Evolutionary conservation across 129 eudicot genomes (phyloP).

Genomic region (Silybum marianum): DNA sequence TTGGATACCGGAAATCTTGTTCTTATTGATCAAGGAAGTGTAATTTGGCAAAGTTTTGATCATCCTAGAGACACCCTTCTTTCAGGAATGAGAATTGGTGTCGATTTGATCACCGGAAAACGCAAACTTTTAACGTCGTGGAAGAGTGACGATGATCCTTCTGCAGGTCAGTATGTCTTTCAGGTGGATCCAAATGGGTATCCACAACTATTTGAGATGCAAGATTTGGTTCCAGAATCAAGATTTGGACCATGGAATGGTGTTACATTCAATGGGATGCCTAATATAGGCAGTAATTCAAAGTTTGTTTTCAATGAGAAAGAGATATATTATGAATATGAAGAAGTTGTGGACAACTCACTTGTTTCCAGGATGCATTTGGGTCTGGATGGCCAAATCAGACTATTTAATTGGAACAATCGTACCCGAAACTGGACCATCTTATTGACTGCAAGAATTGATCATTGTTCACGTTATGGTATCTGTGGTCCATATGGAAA

Average conservation of each 20-base stretch:
- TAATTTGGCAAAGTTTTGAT: too few relatives aligned
- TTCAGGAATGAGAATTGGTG: too few relatives aligned
- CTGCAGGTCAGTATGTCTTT: too few relatives aligned
- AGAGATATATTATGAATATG: constrained; percentile 32
- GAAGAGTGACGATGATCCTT: too few relatives aligned
- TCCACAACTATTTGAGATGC: too few relatives aligned
- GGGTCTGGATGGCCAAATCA: constrained; percentile 29
- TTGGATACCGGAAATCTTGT: too few relatives aligned
- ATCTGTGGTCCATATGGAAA: constrained; percentile 53
- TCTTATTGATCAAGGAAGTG: too few relatives aligned
- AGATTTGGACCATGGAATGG: constrained; percentile 68
- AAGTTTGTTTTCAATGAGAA: constrained; percentile 28
- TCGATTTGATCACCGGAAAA: too few relatives aligned
- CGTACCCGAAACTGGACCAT: constrained; percentile 26
- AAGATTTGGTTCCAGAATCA: constrained; percentile 9
- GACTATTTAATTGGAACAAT: constrained; percentile 31
- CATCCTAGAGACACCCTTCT: too few relatives aligned
- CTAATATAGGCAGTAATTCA: constrained; percentile 22
- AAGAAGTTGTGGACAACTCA: constrained; percentile 22
- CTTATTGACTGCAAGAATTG: constrained; percentile 22
- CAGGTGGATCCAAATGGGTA: too few relatives aligned
- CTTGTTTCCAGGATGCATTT: constrained; percentile 27
- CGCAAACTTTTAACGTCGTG: too few relatives aligned
- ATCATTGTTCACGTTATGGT: constrained; percentile 42
- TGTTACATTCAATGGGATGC: constrained; percentile 41